Conservation (phyloP, 768 basidiomycete genomes). For the Tephrocybe sp. region DNA sequence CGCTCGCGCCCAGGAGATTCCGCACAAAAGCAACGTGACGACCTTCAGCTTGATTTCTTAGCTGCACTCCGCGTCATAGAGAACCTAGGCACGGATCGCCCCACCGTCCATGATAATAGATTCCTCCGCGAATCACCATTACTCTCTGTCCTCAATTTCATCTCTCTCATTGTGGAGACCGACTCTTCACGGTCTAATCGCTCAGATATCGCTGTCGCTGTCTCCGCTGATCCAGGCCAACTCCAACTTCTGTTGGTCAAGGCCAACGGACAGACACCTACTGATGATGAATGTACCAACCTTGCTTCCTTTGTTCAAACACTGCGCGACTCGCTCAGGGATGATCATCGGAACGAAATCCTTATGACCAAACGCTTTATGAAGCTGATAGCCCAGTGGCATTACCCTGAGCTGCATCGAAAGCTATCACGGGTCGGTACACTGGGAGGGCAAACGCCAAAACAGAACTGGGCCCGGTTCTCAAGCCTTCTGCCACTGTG, state of each 20-base stretch:
- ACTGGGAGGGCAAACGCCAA: background rate
- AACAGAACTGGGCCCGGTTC: conserved; percentile 6
- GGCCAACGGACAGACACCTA: conserved; percentile 9
- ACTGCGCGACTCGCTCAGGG: conserved; percentile 5
- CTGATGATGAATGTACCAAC: conserved; percentile 5
- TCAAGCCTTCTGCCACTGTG: conserved; percentile 6
- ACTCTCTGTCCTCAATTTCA: conserved; percentile 14
- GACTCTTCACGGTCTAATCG: conserved; percentile 3
- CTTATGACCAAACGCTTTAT: conserved; percentile 3
- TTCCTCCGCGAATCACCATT: conserved; percentile 6
- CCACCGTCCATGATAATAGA: conserved; percentile 2
- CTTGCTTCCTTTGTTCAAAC: conserved; percentile 8
- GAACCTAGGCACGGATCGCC: conserved; percentile 8
- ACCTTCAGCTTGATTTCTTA: conserved; percentile 12
- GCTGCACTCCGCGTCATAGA: conserved; percentile 15
- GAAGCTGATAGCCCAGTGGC: conserved; percentile 6
- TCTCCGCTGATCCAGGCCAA: conserved; percentile 9
- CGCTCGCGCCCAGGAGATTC: background rate
- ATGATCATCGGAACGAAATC: background rate
- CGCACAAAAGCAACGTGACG: background rate
- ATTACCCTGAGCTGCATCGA: conserved; percentile 9
- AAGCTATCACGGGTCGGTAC: conserved; percentile 9
- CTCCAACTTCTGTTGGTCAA: conserved; percentile 11
- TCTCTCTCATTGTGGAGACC: conserved; percentile 10
- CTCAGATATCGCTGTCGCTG: conserved; percentile 11